phyloP scores from a whole-genome alignment of 208 protist species.

The Acanthamoeba lenticulata region DNA sequence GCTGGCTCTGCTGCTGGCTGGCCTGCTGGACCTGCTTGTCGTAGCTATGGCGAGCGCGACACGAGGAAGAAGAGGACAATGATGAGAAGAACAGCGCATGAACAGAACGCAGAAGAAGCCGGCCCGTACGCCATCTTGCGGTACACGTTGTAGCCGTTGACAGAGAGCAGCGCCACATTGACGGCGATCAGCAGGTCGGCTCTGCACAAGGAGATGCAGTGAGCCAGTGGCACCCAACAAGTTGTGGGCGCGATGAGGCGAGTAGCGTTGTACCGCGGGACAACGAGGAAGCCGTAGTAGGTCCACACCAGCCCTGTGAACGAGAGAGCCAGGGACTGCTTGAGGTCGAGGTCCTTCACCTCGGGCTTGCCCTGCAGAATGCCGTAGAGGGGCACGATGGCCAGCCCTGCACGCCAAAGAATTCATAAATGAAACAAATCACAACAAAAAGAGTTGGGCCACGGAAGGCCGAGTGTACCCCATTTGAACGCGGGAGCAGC shows the following conservation, averaged over 20 bases:
- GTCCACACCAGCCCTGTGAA: constrained; percentile 16
- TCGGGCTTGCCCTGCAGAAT: neutral
- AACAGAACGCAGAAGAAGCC: no score
- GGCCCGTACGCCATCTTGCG: constrained; percentile 31
- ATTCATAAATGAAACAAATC: no score
- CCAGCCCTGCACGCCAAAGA: neutral
- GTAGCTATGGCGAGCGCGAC: neutral
- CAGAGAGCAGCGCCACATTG: constrained; percentile 10
- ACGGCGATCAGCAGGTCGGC: constrained; percentile 41
- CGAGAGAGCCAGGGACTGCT: constrained; percentile 15
- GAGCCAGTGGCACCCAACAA: neutral
- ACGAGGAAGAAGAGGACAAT: neutral
- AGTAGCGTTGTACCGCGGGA: neutral
- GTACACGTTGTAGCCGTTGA: constrained; percentile 26
- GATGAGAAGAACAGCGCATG: neutral
- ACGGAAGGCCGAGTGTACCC: neutral
- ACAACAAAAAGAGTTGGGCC: no score
- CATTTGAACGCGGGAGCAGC: constrained; percentile 30
- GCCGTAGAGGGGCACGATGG: constrained; percentile 12
- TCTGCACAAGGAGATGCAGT: neutral
- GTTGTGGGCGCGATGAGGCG: neutral
- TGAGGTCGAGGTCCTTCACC: constrained; percentile 51
- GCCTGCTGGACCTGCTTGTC: neutral
- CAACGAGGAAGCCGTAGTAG: constrained; percentile 52
- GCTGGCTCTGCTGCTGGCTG: neutral